phyloP scores from a whole-genome alignment of 2,329 filamentous ascomycete species.

The Penicillium sp. region DNA sequence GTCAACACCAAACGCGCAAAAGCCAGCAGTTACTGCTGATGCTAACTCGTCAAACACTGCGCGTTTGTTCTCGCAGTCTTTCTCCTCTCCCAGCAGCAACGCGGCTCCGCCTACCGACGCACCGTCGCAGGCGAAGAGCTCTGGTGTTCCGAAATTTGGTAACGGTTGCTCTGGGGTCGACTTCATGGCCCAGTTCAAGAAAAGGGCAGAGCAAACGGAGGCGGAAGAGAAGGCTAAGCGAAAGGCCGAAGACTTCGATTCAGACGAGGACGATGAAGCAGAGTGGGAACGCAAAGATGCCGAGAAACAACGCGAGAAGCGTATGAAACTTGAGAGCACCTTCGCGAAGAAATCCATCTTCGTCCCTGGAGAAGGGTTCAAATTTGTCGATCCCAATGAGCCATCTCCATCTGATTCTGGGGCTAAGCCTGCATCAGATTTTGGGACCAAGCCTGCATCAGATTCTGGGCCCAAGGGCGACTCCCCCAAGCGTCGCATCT shows the following conservation, averaged over 20 bases:
- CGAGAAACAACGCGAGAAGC: slow-evolving; percentile 46
- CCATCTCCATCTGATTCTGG: slow-evolving; percentile 8
- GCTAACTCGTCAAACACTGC: slow-evolving; percentile 13
- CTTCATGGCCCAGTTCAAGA: slow-evolving; percentile 44
- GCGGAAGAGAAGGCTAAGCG: slow-evolving; percentile 46
- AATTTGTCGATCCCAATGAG: slow-evolving; percentile 28
- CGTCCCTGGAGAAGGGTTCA: slow-evolving; percentile 32
- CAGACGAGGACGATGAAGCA: slow-evolving; percentile 49
- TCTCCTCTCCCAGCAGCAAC: slow-evolving; percentile 7
- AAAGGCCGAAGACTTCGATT: slow-evolving; percentile 50
- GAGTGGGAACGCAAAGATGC: slow-evolving; percentile 47
- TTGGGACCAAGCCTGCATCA: slow-evolving; percentile 1
- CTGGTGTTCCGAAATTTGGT: slow-evolving; percentile 33
- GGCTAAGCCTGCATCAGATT: neutral
- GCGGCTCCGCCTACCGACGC: neutral
- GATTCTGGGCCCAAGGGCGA: slow-evolving; percentile 1
- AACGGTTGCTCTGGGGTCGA: slow-evolving; percentile 23
- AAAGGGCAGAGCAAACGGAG: slow-evolving; percentile 37
- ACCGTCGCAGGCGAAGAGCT: neutral
- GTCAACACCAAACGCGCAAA: neutral
- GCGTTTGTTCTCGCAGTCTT: slow-evolving; percentile 20
- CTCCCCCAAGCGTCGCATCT: slow-evolving; percentile 16
- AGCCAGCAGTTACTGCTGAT: neutral
- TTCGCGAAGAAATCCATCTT: slow-evolving; percentile 32
- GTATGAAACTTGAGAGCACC: slow-evolving; percentile 38